Evolutionary conservation across 164 flowering plant species (phyloP), one percentile per base, ranked within the genome.

Genomic region (Sextonia rubra): DNA sequence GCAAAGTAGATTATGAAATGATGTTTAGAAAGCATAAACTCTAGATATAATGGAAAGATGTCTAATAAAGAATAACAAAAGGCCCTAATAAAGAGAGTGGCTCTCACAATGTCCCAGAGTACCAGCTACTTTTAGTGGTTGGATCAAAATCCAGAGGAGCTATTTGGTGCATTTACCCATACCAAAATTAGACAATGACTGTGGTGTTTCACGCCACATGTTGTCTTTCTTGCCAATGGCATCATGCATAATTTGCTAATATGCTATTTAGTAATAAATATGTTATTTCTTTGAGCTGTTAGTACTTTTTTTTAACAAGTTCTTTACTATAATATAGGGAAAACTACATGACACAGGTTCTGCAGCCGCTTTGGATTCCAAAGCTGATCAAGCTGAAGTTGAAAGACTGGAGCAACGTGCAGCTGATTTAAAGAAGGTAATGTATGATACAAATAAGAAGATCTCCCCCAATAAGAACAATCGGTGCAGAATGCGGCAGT

Each of bases 351-450:
- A 87, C 26, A 69, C 70, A 1, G 76, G 79, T 76, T 74, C 84
- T 67, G 70, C 75, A 14, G 60, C 15, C 27, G 64, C 73, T 44
- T 61, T 81, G 29, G 75, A 69, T 14, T 65, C 85, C 18, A 83
- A 77, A 3, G 76, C 73, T 18, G 89, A 89, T 74, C 74, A 85
- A 72, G 77, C 71, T 47, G 93, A 90, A 74, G 75, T 86, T 9
- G 88, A 87, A 64, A 85, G 81, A 75, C 80, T 93, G 68, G 93
- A 91, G 80, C 92, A 85, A 73, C 83, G 62, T 73, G 90, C 86
- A 30, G 76, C 82, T 69, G 49, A 47, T 62, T 83, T 94, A 30
- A 88, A 84, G 78, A 85, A 88, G 95, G 98, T 93, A 82, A n/a
- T 66, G 29, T 24, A 14, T 20, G 20, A 47, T 44, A 60, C 24